Evolutionary conservation across 352 stramenopile genomes (phyloP), one percentile per base, ranked within the genome.

Genomic region (Pythium coloratum): DNA sequence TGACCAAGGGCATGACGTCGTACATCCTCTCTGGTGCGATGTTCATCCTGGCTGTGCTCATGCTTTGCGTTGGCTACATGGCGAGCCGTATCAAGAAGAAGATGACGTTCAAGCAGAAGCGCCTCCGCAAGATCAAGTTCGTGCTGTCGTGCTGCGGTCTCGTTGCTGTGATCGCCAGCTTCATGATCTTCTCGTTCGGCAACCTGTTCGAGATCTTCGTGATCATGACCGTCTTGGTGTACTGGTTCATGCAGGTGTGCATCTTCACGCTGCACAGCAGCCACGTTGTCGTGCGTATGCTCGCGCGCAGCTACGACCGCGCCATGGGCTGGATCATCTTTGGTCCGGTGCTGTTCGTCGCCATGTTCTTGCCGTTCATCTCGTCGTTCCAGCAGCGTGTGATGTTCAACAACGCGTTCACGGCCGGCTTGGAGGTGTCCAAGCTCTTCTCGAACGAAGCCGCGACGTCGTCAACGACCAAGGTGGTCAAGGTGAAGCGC

Each of bases 341-440:
- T 40, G 72, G 72, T 28, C 75, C 75, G 10, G 72, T 81, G 8
- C 56, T 81, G 20, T 78, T 81, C 51, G 60, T 79, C 12, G 64
- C 75, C 32, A 81, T 81, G 75, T 81, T 81, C 64, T 36, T 81
- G 58, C 75, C 75, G 10, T 81, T 81, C 62, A 55, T 81, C 28
- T 73, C 71, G 36, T 51, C 66, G 7, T 79, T 81, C 69, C 75
- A 81, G 65, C 72, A 81, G 62, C 75, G 75, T 30, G 70, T 81
- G 13, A 91, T 86, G 16, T 77, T 91, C 50, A 86, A 86, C 55
- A 82, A 81, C 38, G 83, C 84, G 36, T 91, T 91, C 60, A 89
- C 84, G n/a, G 75, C 85, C 5, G 69, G 85, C 47, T 49, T 91
- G 7, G 71, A 86, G 28, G 79, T 90, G 62, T 86, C 74, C 59